Conservation (phyloP, 2,329 filamentous ascomycete species). For the Massarina eburnea region DNA sequence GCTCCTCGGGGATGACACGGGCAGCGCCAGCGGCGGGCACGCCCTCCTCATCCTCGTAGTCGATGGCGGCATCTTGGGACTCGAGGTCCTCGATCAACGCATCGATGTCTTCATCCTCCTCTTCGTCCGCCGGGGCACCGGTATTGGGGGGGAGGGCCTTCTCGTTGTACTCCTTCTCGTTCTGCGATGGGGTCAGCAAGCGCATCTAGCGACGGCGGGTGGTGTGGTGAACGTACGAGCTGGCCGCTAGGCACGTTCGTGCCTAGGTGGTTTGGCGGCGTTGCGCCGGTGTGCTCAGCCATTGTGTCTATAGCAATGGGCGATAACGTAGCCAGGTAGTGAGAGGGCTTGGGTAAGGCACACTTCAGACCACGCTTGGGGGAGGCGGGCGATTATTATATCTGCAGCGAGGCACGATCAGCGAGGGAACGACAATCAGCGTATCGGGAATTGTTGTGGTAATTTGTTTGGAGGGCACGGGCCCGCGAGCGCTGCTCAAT, state of each 20-base stretch:
- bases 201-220: not conserved
- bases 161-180: conserved; percentile 30
- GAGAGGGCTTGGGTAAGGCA: not conserved
- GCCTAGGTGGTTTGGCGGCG: conserved; percentile 27
- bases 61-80: conserved; percentile 72
- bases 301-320: conserved; percentile 12
- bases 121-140: conserved; percentile 59
- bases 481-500: conserved; percentile 3
- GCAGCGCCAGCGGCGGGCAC: conserved; percentile 55
- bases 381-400: conserved; percentile 6
- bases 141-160: conserved; percentile 19
- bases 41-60: conserved; percentile 65
- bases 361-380: not conserved
- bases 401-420: conserved; percentile 2
- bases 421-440: not conserved
- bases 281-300: conserved; percentile 19
- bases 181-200: conserved; percentile 12
- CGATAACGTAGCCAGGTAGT: conserved; percentile 4
- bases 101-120: conserved; percentile 83
- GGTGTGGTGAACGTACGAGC: conserved; percentile 17
- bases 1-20: conserved; percentile 69
- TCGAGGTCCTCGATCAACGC: conserved; percentile 85
- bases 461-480: conserved; percentile 11
- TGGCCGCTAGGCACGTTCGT: conserved; percentile 24
- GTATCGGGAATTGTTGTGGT: conserved; percentile 10